Percentiles rank a stretch among this genome's conserved stretches.
Conservation (phyloP, 2,329 filamentous ascomycete species). For the Aphanocladium album region DNA sequence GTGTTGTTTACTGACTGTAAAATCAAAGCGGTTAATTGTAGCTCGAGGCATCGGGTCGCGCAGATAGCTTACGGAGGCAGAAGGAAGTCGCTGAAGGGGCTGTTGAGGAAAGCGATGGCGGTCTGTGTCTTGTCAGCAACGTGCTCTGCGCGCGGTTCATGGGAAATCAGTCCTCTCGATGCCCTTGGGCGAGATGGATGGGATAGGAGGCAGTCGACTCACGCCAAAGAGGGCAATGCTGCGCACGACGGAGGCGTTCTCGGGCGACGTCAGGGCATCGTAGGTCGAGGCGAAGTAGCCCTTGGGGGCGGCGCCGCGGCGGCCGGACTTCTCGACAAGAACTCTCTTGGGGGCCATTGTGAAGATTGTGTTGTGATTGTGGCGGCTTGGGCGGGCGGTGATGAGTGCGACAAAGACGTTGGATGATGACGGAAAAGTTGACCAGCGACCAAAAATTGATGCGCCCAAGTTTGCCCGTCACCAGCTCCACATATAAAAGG, state of each 20-base stretch:
- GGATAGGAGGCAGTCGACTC: slow-evolving; percentile 29
- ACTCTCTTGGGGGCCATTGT: slow-evolving; percentile 61
- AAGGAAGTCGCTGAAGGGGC: slow-evolving; percentile 62
- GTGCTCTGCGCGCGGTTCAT: neutral
- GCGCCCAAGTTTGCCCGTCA: neutral
- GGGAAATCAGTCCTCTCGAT: neutral
- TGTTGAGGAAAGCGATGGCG: slow-evolving; percentile 62
- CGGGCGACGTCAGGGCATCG: slow-evolving; percentile 57
- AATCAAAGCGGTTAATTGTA: neutral
- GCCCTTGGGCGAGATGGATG: neutral
- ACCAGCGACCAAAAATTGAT: neutral
- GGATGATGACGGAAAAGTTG: neutral
- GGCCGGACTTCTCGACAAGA: slow-evolving; percentile 42
- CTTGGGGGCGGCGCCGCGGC: slow-evolving; percentile 37
- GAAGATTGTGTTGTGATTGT: neutral
- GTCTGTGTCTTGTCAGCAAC: slow-evolving; percentile 36
- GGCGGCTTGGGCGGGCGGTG: neutral
- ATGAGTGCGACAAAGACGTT: slow-evolving; percentile 6
- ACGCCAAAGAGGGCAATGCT: slow-evolving; percentile 66
- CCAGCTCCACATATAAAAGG: slow-evolving; percentile 12
- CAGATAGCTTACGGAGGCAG: slow-evolving; percentile 53
- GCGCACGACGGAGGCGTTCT: slow-evolving; percentile 64
- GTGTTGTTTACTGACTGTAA: slow-evolving; percentile 9
- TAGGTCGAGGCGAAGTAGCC: slow-evolving; percentile 56
- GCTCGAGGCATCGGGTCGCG: neutral